phyloP scores from a whole-genome alignment of 306 rosid species.

The Prunus padus region DNA sequence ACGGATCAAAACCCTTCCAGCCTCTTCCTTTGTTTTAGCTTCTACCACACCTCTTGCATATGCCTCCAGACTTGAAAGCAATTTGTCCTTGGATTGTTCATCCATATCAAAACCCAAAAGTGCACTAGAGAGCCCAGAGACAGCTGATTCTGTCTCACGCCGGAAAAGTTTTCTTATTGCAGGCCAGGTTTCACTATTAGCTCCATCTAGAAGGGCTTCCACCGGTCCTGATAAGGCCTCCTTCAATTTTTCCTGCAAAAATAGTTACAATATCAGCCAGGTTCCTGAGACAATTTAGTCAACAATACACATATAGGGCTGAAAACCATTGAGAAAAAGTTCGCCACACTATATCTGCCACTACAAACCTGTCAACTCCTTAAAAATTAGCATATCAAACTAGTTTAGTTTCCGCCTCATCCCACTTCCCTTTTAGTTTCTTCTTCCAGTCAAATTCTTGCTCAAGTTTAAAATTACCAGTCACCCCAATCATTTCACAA shows the following conservation, averaged over 20 bases:
- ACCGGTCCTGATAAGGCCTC: conserved; percentile 75
- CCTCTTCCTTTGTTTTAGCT: conserved; percentile 91
- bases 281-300: conserved; percentile 22
- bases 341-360: background rate
- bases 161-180: conserved; percentile 69
- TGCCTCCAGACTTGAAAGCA: conserved; percentile 49
- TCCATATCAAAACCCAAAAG: conserved; percentile 77
- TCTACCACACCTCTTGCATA: conserved; percentile 79
- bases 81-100: conserved; percentile 50
- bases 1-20: conserved; percentile 82
- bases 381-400: background rate
- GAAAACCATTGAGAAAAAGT: conserved; percentile 1
- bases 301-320: conserved; percentile 13
- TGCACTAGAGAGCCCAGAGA: conserved; percentile 63
- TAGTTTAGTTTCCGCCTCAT: background rate
- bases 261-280: conserved; percentile 32
- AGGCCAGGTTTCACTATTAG: conserved; percentile 86
- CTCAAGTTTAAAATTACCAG: background rate
- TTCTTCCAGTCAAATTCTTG: background rate
- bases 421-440: background rate
- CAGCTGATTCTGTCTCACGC: conserved; percentile 74
- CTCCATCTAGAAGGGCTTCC: conserved; percentile 92
- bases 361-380: background rate
- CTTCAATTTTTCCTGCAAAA: conserved; percentile 72
- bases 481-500: conserved; percentile 13